Percentiles rank a stretch among this genome's conserved stretches.
phyloP scores from a whole-genome alignment of 2,329 filamentous ascomycete genomes.

The Graphium sp. region DNA sequence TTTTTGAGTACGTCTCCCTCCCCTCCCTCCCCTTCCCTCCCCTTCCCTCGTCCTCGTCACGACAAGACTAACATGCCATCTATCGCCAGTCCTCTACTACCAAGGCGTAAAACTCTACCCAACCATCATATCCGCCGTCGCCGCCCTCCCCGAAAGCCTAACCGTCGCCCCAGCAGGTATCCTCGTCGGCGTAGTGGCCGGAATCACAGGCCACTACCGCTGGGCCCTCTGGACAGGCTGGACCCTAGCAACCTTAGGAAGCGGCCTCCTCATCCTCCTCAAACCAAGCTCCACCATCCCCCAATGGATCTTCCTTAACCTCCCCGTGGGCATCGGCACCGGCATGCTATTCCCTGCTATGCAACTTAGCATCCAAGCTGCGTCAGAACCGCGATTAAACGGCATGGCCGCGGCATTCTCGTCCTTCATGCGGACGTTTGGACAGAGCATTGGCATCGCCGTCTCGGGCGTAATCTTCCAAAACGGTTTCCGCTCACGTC shows the following conservation, averaged over 20 bases:
- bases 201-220: slow-evolving; percentile 39
- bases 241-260: slow-evolving; percentile 37
- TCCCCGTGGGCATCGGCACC: slow-evolving; percentile 41
- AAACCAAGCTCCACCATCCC: slow-evolving; percentile 27
- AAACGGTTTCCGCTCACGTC: slow-evolving; percentile 37
- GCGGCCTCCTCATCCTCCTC: slow-evolving; percentile 35
- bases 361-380: slow-evolving; percentile 45
- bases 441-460: slow-evolving; percentile 11
- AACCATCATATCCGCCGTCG: slow-evolving; percentile 35
- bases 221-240: slow-evolving; percentile 46
- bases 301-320: slow-evolving; percentile 42
- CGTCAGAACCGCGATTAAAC: slow-evolving; percentile 23
- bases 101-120: slow-evolving; percentile 33
- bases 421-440: slow-evolving; percentile 28
- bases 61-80: slow-evolving; percentile 7
- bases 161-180: slow-evolving; percentile 46
- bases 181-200: slow-evolving; percentile 34
- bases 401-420: slow-evolving; percentile 48
- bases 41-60: background rate
- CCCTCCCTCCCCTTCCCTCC: slow-evolving; percentile 2
- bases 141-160: slow-evolving; percentile 40
- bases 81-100: slow-evolving; percentile 21
- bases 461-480: slow-evolving; percentile 51
- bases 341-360: slow-evolving; percentile 51
- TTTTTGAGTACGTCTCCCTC: slow-evolving; percentile 22